Conservation (phyloP, 2,329 filamentous ascomycete genomes). For the Penicillium fuscoglaucum region DNA sequence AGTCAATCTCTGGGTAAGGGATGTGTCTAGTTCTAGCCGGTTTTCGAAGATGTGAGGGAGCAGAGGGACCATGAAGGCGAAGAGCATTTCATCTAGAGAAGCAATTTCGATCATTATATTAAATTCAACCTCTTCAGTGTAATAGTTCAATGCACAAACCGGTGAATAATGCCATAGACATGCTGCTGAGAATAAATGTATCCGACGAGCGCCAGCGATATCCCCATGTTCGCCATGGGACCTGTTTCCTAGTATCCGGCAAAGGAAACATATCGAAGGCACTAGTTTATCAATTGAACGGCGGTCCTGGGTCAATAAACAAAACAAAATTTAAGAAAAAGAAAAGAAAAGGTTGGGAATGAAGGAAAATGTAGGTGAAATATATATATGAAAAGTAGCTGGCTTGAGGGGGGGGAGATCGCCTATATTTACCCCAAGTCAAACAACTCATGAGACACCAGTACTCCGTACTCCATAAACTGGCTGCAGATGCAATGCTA, state of each 20-base stretch:
- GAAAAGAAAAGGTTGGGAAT: background rate
- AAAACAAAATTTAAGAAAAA: background rate
- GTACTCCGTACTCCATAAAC: background rate
- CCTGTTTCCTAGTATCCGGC: background rate
- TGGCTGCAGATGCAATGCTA: background rate
- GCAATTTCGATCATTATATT: background rate
- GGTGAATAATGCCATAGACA: constrained; percentile 22
- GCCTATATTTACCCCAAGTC: background rate
- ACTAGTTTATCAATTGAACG: background rate
- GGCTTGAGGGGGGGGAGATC: background rate
- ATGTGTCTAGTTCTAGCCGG: constrained; percentile 15
- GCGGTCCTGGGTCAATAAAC: background rate
- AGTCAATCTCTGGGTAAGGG: constrained; percentile 16
- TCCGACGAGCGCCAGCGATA: constrained; percentile 23
- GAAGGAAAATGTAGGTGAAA: background rate
- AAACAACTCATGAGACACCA: background rate
- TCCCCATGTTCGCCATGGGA: constrained; percentile 1
- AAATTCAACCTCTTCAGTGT: background rate
- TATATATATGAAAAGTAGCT: background rate
- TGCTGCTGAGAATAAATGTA: constrained; percentile 18
- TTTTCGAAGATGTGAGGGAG: constrained; percentile 22
- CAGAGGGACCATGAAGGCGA: constrained; percentile 24
- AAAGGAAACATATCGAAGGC: background rate
- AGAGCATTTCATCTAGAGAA: constrained; percentile 21
- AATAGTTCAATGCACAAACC: constrained; percentile 3